Evolutionary conservation across 2,329 filamentous ascomycete species (phyloP), one percentile per base, ranked within the genome.

Genomic region (Pestalotiopsis sp.): DNA sequence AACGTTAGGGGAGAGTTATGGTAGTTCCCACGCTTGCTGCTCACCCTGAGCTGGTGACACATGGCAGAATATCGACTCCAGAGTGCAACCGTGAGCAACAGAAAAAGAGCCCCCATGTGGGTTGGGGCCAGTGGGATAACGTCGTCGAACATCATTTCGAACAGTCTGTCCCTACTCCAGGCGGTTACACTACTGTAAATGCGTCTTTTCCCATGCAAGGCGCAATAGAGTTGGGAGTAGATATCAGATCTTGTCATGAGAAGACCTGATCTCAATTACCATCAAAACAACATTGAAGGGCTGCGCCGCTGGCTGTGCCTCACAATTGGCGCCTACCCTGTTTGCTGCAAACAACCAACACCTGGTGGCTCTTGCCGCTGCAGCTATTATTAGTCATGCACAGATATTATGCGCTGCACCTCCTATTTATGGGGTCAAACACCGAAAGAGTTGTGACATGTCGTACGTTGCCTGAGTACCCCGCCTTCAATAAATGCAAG

Each of bases 1-100:
- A 75, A 77, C 11, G 71, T 75, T 11, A 62, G 41, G 2, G 74
- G 74, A 13, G 4, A 45, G 23, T 65, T 59, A 69, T 71, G 65
- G 3, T 13, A 59, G 65, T 69, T 31, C 17, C 12, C 17, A 2
- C 38, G 59, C 59, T 62, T 62, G 23, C 31, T 31, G 9, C 31
- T 31, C 7, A 31, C 14, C 9, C 4, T 20, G n/a, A 62, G 20
- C 6, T 62, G 7, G 36, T 36, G 13, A 41, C 27, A 27, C 36
- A 31, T 7, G 17, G 36, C 59, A 41, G 62, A 12, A 52, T 49
- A 65, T 7, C 11, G 17, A 13, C 20, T 4, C 62, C 38, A 56
- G 14, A 56, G 62, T 17, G 49, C 14, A 56, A 27, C 41, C 20
- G n/a, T 14, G 7, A 65, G 2, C 12, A 49, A 14, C 11, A 65